These are phyloP conservation scores for Nicotiana benthamiana DNA, from an alignment of 257 asterid species.

Conservation along the genomic window DNA sequence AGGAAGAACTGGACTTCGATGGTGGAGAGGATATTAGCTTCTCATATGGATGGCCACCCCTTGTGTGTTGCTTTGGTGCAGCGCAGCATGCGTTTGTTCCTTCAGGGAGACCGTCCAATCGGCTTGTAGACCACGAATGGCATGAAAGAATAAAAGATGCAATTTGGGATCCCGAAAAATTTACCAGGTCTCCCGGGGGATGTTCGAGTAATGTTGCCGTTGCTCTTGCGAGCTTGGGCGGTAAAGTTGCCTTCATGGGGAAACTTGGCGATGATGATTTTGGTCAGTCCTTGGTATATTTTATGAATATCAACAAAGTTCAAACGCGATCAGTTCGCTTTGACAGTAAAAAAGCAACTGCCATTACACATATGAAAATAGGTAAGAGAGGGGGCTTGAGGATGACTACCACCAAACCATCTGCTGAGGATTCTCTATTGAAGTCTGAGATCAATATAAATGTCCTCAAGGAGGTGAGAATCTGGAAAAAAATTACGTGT, in stretches of 20 bases:
- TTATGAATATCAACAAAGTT: constrained; percentile 51
- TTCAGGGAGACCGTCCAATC: constrained; percentile 69
- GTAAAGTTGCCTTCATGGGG: constrained; percentile 97
- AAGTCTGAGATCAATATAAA: constrained; percentile 76
- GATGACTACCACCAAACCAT: constrained; percentile 51
- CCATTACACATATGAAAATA: constrained; percentile 62
- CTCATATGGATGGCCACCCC: constrained; percentile 95
- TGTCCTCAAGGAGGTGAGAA: constrained; percentile 79
- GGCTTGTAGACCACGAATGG: constrained; percentile 66
- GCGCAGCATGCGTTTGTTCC: constrained; percentile 80
- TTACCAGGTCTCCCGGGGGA: constrained; percentile 84
- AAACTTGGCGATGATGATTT: constrained; percentile 76
- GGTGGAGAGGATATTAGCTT: constrained; percentile 81
- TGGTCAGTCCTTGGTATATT: constrained; percentile 73
- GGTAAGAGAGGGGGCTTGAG: constrained; percentile 69
- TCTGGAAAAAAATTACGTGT: background rate
- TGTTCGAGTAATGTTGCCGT: constrained; percentile 83
- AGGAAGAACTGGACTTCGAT: constrained; percentile 45
- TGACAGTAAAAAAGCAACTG: constrained; percentile 51
- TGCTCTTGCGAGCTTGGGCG: constrained; percentile 83
- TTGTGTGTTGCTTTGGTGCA: constrained; percentile 91
- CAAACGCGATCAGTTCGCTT: constrained; percentile 73
- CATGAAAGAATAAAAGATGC: constrained; percentile 63
- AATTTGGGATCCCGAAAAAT: constrained; percentile 73
- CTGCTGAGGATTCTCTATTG: constrained; percentile 76